Base-by-base conservation (phyloP, 2,329 filamentous ascomycete species). In the Alternaria solani region DNA sequence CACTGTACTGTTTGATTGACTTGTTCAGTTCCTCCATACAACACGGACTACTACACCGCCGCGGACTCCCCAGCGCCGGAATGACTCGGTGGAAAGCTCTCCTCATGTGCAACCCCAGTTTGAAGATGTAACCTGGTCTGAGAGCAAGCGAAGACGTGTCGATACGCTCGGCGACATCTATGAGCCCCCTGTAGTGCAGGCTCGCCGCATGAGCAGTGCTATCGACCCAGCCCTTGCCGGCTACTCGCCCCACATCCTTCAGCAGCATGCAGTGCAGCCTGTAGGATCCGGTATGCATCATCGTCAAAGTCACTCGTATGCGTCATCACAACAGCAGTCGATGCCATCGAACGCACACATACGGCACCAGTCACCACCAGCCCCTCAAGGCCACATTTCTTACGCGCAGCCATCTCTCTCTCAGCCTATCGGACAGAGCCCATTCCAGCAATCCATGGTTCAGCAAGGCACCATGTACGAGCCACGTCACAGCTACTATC, bases 31-130 rank as follows among this genome's bases (percentile, higher is more conserved):
- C 25, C 58, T 75, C 9, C 60, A 72, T 34, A 68, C 67, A 30
- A 68, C 70, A 36, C 68, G 65, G n/a, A 73, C 73, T 52, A 70
- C 70, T 7, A 76, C 75, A 28, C 75, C 75, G 16, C 75, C 75
- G 20, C 66, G 65, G n/a, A 77, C 75, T 41, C 75, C 75, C 9
- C 68, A 70, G 16, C 69, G 70, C 34, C 69, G 65, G 20, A 65
- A 72, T 49, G 67, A 55, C 11, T 75, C 72, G 16, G 62, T 61
- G 16, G 68, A 71, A n/a, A 71, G 65, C 55, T 77, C 75, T 16
- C 75, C 74, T 2, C 62, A 64, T 36, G 59, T 60, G n/a, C 48
- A 61, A 18, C 68, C 71, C 12, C 68, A 69, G 3, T 77, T 75
- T 51, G 74, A 75, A 8, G 73, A 77, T 6, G 61, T 74, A 23